Conservation (phyloP, 495 filamentous ascomycete species). For the Penicillium maclennaniae region DNA sequence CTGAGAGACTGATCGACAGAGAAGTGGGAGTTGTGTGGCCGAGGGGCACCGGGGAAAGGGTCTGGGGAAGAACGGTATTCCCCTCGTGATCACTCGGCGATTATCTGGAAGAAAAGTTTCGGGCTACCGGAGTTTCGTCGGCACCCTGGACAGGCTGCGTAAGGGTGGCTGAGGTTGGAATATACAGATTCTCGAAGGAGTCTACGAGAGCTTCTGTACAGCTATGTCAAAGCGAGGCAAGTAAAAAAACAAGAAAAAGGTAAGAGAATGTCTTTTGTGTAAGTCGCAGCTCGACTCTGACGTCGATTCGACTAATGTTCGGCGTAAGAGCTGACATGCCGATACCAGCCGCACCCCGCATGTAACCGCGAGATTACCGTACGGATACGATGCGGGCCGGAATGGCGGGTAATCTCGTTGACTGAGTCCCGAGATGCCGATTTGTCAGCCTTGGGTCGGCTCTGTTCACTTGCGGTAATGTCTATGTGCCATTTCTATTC, state of each 20-base stretch:
- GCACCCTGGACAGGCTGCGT: constrained; percentile 12
- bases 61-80: constrained; percentile 21
- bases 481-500: constrained; percentile 15
- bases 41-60: constrained; percentile 17
- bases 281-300: constrained; percentile 8
- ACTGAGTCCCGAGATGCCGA: constrained; percentile 22
- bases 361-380: constrained; percentile 17
- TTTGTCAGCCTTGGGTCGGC: constrained; percentile 13
- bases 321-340: constrained; percentile 36
- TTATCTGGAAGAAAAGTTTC: constrained; percentile 23
- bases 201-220: neutral
- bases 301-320: constrained; percentile 22
- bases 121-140: constrained; percentile 33
- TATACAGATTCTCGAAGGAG: neutral
- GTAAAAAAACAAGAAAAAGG: constrained; percentile 7
- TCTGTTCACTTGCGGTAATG: neutral
- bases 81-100: constrained; percentile 32
- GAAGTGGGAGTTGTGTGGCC: constrained; percentile 12
- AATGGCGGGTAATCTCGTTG: constrained; percentile 2
- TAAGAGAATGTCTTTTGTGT: constrained; percentile 11
- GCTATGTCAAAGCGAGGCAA: neutral
- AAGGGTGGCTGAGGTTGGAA: neutral
- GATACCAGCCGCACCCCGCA: constrained; percentile 30
- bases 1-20: constrained; percentile 29
- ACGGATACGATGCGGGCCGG: constrained; percentile 9